A percentile compares a stretch with the other conserved stretches of the same genome.
phyloP scores from a whole-genome alignment of 1,284 basidiomycete species.

The Cryptococcus jaspeensis region DNA sequence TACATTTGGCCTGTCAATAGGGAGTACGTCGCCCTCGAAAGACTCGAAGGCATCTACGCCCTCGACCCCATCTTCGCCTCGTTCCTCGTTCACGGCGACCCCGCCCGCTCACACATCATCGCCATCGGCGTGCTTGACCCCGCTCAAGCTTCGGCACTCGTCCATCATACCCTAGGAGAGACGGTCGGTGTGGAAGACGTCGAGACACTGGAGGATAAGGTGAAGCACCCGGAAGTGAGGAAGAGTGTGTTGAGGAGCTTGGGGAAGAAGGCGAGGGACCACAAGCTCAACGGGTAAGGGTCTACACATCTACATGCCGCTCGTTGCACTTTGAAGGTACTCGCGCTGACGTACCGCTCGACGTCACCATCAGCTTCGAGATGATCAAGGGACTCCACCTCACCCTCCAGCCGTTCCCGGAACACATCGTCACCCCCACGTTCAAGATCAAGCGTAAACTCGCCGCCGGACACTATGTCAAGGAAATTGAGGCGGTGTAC shows the following conservation, averaged over 20 bases:
- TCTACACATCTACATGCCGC: too few relatives aligned
- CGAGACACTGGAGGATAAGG: conserved; percentile 59
- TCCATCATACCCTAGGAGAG: conserved; percentile 60
- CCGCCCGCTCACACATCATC: conserved; percentile 78
- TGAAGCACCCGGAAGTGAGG: conserved; percentile 65
- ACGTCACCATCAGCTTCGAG: too few relatives aligned
- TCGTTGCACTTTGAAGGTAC: background rate
- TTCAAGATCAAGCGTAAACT: conserved; percentile 46
- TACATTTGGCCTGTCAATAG: conserved; percentile 19
- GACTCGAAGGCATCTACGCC: conserved; percentile 80
- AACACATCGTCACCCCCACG: conserved; percentile 52
- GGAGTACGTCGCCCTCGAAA: conserved; percentile 98
- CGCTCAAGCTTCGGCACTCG: conserved; percentile 55
- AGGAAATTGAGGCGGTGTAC: conserved; percentile 47
- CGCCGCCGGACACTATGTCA: conserved; percentile 42
- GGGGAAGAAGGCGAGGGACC: conserved; percentile 61
- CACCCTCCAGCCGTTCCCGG: conserved; percentile 66
- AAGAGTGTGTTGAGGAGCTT: conserved; percentile 64
- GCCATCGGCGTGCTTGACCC: conserved; percentile 60
- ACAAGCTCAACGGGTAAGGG: conserved; percentile 74
- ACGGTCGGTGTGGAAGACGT: conserved; percentile 59
- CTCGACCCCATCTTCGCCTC: conserved; percentile 69
- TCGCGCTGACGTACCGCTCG: too few relatives aligned
- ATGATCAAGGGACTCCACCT: conserved; percentile 74
- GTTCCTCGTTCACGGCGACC: conserved; percentile 82